Conservation (phyloP, 73 alveolate species). For the Paramecium sonneborni region DNA sequence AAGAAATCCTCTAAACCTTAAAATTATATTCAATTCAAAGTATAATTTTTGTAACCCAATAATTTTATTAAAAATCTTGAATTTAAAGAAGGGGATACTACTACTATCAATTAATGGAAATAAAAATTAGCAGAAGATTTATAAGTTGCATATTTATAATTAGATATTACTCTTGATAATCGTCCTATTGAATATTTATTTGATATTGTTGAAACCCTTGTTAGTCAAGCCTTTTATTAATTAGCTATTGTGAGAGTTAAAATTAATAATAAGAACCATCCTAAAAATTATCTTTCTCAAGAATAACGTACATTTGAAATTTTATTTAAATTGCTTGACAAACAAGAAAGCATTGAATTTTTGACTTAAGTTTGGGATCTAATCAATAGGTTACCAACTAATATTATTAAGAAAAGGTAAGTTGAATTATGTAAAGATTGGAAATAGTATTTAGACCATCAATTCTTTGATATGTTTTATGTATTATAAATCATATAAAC, state of each 20-base stretch:
- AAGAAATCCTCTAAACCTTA: background rate
- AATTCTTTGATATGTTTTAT: conserved; percentile 40
- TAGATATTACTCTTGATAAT: background rate
- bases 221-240: background rate
- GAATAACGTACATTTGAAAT: conserved; percentile 1
- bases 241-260: background rate
- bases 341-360: conserved; percentile 23
- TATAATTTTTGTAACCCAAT: background rate
- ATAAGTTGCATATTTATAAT: background rate
- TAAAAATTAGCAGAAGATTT: conserved; percentile 38
- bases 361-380: conserved; percentile 45
- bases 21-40: background rate
- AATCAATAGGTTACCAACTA: conserved; percentile 16
- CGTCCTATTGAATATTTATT: background rate
- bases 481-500: conserved; percentile 19
- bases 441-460: conserved; percentile 35
- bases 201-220: background rate
- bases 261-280: conserved; percentile 24
- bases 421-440: conserved; percentile 18
- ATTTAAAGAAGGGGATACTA: conserved; percentile 20
- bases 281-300: conserved; percentile 35
- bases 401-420: background rate
- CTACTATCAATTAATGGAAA: conserved; percentile 33
- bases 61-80: background rate
- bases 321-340: background rate